phyloP scores from a whole-genome alignment of 768 basidiomycete genomes.

The Asterophora lycoperdoides region DNA sequence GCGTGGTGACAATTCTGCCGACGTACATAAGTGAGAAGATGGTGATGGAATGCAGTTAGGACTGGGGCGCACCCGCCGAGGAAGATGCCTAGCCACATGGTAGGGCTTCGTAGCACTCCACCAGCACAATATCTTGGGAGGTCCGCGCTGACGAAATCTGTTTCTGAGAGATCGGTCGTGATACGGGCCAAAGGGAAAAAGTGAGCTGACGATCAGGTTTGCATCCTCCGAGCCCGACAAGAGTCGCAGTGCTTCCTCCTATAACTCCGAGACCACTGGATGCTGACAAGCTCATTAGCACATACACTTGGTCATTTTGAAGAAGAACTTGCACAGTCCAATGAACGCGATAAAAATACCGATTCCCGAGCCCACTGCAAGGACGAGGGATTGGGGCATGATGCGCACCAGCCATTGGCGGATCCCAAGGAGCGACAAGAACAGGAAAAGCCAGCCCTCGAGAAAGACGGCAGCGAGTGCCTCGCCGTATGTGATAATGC shows the following conservation, averaged over 20 bases:
- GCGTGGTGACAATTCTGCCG: constrained; percentile 62
- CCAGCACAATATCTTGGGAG: constrained; percentile 58
- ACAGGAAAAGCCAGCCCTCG: constrained; percentile 84
- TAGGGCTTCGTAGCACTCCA: constrained; percentile 67
- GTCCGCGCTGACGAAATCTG: constrained; percentile 40
- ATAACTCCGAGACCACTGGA: constrained; percentile 68
- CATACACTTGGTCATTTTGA: neutral
- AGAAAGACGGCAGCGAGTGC: constrained; percentile 84
- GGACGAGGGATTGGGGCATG: constrained; percentile 83
- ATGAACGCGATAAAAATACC: constrained; percentile 88
- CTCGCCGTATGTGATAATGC: constrained; percentile 69
- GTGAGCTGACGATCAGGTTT: constrained; percentile 38
- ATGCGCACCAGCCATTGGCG: constrained; percentile 88
- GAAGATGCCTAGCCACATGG: constrained; percentile 87
- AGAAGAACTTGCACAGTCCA: constrained; percentile 51
- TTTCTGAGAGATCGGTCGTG: neutral
- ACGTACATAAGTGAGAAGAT: neutral
- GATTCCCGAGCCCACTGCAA: constrained; percentile 84
- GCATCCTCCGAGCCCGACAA: constrained; percentile 79
- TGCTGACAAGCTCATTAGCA: constrained; percentile 31
- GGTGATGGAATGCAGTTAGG: neutral
- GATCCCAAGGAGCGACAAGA: constrained; percentile 75
- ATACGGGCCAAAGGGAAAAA: neutral
- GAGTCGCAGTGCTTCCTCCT: constrained; percentile 64
- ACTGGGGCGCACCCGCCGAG: constrained; percentile 61